A percentile compares a stretch with the other conserved stretches of the same genome.
phyloP scores from a whole-genome alignment of 2,329 filamentous ascomycete genomes.

The Colletotrichum karsti region DNA sequence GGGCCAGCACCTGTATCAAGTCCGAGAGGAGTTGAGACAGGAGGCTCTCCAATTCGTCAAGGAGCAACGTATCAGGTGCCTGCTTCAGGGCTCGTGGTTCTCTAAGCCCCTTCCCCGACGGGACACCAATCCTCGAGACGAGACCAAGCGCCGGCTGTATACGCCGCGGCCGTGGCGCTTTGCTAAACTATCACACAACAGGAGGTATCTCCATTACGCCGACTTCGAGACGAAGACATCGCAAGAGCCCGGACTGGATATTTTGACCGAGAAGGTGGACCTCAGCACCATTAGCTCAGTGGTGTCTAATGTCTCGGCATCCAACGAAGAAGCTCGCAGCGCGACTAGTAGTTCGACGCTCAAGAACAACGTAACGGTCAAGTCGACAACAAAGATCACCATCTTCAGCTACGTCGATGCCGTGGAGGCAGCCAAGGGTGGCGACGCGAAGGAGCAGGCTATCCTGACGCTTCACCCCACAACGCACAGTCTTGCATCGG shows the following conservation, averaged over 20 bases:
- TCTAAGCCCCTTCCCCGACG: conserved; percentile 53
- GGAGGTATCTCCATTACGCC: conserved; percentile 88
- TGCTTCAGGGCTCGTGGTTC: conserved; percentile 93
- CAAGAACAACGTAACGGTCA: conserved; percentile 45
- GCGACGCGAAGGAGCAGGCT: conserved; percentile 69
- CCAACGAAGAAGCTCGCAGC: conserved; percentile 59
- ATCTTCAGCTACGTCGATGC: conserved; percentile 77
- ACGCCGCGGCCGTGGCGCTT: conserved; percentile 77
- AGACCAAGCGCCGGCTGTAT: conserved; percentile 47
- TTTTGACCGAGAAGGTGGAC: conserved; percentile 84
- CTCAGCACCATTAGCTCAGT: conserved; percentile 89
- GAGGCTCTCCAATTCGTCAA: conserved; percentile 97
- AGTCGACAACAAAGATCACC: conserved; percentile 84
- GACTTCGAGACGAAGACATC: conserved; percentile 76
- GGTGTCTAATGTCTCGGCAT: conserved; percentile 87
- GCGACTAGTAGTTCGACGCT: conserved; percentile 51
- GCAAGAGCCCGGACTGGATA: conserved; percentile 76
- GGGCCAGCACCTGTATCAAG: conserved; percentile 88
- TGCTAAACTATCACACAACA: conserved; percentile 88
- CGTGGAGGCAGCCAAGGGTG: conserved; percentile 43
- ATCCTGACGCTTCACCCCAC: conserved; percentile 85
- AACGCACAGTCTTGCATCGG: conserved; percentile 84
- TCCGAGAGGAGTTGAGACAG: conserved; percentile 89
- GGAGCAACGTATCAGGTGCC: conserved; percentile 91
- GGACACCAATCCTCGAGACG: conserved; percentile 41